These are phyloP conservation scores for Blastomyces percursus DNA, from an alignment of 2,329 filamentous ascomycete species.

Conservation along the genomic window DNA sequence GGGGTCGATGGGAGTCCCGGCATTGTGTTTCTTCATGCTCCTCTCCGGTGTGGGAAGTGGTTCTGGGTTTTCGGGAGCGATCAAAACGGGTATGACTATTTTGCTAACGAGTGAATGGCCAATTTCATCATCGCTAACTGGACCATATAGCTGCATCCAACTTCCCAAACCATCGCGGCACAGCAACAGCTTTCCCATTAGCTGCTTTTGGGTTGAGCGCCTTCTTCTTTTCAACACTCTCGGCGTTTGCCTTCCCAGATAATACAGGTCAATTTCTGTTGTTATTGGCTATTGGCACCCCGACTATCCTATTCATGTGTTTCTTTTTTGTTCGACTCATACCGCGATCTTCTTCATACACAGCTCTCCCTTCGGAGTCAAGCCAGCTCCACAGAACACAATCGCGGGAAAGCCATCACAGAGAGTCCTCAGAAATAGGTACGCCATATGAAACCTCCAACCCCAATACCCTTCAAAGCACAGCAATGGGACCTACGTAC, in stretches of 20 bases:
- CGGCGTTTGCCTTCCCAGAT: slow-evolving; percentile 66
- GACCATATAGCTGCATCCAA: slow-evolving; percentile 61
- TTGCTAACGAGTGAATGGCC: not conserved
- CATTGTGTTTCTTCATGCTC: slow-evolving; percentile 72
- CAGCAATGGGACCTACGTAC: slow-evolving; percentile 24
- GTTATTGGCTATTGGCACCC: slow-evolving; percentile 69
- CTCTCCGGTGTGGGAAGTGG: slow-evolving; percentile 82
- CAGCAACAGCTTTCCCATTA: slow-evolving; percentile 84
- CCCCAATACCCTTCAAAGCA: slow-evolving; percentile 19
- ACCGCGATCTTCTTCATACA: slow-evolving; percentile 42
- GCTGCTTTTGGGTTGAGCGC: slow-evolving; percentile 90
- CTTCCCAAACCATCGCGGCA: slow-evolving; percentile 82
- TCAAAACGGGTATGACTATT: slow-evolving; percentile 54
- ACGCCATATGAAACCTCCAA: slow-evolving; percentile 26
- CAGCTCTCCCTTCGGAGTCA: slow-evolving; percentile 32
- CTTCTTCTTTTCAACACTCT: slow-evolving; percentile 84
- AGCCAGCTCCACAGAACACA: slow-evolving; percentile 26
- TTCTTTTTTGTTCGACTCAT: slow-evolving; percentile 79
- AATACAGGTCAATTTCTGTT: slow-evolving; percentile 73
- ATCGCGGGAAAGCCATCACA: slow-evolving; percentile 21
- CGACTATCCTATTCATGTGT: slow-evolving; percentile 59
- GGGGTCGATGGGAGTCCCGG: slow-evolving; percentile 43
- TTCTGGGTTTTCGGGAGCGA: slow-evolving; percentile 74
- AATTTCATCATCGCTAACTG: not conserved
- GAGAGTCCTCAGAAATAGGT: slow-evolving; percentile 28